These are phyloP conservation scores for Diddensiella transvaalensis DNA, from an alignment of 805 yeast species.

Conservation along the genomic window DNA sequence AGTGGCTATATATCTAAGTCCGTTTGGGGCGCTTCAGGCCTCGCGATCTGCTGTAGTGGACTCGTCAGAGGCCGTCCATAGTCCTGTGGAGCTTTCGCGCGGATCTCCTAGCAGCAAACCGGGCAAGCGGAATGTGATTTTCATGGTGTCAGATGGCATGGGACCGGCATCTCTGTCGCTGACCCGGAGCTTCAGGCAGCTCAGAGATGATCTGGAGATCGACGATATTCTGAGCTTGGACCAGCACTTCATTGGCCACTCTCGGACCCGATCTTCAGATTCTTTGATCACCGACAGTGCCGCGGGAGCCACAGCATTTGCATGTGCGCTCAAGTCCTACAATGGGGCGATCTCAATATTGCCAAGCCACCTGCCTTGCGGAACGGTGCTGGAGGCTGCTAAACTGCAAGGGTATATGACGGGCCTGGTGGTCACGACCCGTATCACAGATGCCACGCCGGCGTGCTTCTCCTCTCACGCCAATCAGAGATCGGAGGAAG, in stretches of 20 bases:
- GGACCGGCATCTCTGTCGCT: slow-evolving; percentile 84
- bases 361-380: slow-evolving; percentile 68
- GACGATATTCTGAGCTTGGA: slow-evolving; percentile 63
- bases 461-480: slow-evolving; percentile 85
- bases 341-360: slow-evolving; percentile 92
- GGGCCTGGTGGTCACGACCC: slow-evolving; percentile 88
- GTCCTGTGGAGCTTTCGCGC: background rate
- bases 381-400: slow-evolving; percentile 83
- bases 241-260: slow-evolving; percentile 69
- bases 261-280: slow-evolving; percentile 74
- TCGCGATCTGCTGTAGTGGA: background rate
- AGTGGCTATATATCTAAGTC: background rate
- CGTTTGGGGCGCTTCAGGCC: background rate
- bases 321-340: slow-evolving; percentile 78
- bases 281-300: slow-evolving; percentile 91
- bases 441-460: slow-evolving; percentile 93
- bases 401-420: slow-evolving; percentile 76
- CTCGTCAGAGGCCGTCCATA: background rate
- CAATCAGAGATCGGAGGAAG: slow-evolving; percentile 71
- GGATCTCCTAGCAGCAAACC: background rate
- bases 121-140: slow-evolving; percentile 67
- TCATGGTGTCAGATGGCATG: slow-evolving; percentile 94
- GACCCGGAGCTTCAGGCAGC: slow-evolving; percentile 72
- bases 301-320: slow-evolving; percentile 94
- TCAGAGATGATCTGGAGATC: slow-evolving; percentile 48